phyloP scores from a whole-genome alignment of 495 filamentous ascomycete genomes.

The Xylaria telfairii region DNA sequence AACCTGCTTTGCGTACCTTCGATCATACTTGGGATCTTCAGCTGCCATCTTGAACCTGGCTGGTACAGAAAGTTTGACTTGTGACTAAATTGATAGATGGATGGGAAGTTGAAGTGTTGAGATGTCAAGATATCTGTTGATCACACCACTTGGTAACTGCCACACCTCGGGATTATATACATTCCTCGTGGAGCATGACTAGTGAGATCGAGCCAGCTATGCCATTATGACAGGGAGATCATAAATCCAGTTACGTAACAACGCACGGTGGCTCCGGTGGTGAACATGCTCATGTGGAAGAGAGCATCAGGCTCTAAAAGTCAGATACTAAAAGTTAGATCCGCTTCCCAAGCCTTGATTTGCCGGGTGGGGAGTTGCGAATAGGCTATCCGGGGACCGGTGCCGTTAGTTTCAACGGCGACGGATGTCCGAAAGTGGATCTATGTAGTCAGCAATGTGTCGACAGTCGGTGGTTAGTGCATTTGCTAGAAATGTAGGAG shows the following conservation, averaged over 20 bases:
- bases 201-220: not conserved
- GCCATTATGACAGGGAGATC: not conserved
- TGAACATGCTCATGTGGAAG: not conserved
- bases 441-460: too few relatives aligned
- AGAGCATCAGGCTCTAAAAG: not conserved
- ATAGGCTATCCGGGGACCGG: conserved; percentile 7
- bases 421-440: conserved; percentile 2
- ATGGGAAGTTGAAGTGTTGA: not conserved
- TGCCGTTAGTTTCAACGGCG: not conserved
- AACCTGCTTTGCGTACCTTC: not conserved
- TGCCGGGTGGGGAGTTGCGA: not conserved
- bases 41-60: not conserved
- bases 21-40: conserved; percentile 9
- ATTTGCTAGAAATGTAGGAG: too few relatives aligned
- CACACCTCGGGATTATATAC: not conserved
- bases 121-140: not conserved
- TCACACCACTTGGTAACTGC: not conserved
- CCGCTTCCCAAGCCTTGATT: not conserved
- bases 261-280: not conserved
- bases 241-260: not conserved
- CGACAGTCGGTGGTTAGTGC: too few relatives aligned
- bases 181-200: not conserved
- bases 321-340: too few relatives aligned
- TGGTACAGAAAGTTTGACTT: not conserved
- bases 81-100: not conserved